Conservation (phyloP, 2,329 filamentous ascomycete species). For the Penicillium janthinellum region DNA sequence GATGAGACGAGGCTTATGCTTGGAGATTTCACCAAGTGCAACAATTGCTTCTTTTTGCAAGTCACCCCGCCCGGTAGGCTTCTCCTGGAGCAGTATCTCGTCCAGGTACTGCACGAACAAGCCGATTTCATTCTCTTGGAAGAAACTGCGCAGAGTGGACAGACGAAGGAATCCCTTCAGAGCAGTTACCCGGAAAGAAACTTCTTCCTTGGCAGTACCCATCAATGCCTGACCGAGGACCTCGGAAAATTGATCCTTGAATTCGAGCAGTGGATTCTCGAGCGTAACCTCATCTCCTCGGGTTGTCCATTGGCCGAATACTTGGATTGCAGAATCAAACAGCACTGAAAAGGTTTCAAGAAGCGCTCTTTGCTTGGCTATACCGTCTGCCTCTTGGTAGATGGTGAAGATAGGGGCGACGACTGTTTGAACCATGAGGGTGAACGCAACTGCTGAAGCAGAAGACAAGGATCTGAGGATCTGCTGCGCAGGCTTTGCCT, state of each 20-base stretch:
- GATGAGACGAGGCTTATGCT: conserved; percentile 62
- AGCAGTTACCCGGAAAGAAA: conserved; percentile 53
- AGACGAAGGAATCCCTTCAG: conserved; percentile 51
- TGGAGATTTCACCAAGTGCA: conserved; percentile 62
- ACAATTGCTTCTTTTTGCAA: conserved; percentile 61
- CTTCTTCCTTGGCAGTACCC: conserved; percentile 54
- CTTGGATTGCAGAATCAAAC: conserved; percentile 58
- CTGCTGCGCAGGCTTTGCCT: conserved; percentile 65
- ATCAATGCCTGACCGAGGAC: conserved; percentile 59
- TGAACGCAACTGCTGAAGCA: conserved; percentile 57
- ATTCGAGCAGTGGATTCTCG: conserved; percentile 49
- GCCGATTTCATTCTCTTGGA: conserved; percentile 56
- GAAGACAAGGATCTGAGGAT: conserved; percentile 61
- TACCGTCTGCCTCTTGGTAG: conserved; percentile 63
- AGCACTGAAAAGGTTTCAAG: conserved; percentile 63
- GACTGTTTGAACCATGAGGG: conserved; percentile 57
- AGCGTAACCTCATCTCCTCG: conserved; percentile 39
- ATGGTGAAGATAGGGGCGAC: conserved; percentile 61
- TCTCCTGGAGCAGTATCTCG: conserved; percentile 62
- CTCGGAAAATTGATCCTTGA: conserved; percentile 55
- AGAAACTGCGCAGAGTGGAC: conserved; percentile 49
- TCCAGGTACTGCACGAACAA: conserved; percentile 60
- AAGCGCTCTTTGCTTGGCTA: conserved; percentile 64
- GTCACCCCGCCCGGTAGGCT: conserved; percentile 58
- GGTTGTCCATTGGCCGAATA: conserved; percentile 59